phyloP scores from a whole-genome alignment of 805 yeast genomes.

The Kuraishia molischiana region DNA sequence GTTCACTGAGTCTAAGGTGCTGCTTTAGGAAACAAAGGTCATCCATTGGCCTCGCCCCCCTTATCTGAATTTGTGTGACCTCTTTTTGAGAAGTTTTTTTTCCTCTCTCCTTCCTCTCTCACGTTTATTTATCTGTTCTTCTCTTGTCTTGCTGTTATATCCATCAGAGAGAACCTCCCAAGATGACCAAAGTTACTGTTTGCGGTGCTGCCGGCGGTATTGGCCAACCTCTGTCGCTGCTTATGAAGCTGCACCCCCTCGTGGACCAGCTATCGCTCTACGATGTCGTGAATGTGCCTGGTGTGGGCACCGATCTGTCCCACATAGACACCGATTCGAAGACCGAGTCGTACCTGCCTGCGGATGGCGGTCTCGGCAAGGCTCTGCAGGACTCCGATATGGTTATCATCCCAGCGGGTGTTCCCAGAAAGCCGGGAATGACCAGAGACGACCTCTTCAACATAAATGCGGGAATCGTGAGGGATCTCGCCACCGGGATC shows the following conservation, averaged over 20 bases:
- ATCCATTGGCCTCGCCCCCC: no score
- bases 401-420: conserved; percentile 52
- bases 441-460: conserved; percentile 54
- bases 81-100: no score
- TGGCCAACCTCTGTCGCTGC: conserved; percentile 46
- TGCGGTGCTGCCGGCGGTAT: conserved; percentile 84
- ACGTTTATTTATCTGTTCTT: no score
- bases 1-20: no score
- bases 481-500: conserved; percentile 63
- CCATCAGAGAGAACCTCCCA: no score
- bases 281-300: conserved; percentile 47
- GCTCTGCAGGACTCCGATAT: conserved; percentile 36
- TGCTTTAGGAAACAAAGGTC: no score
- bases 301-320: conserved; percentile 45
- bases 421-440: conserved; percentile 59
- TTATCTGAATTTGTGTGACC: no score
- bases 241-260: conserved; percentile 35
- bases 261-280: conserved; percentile 36
- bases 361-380: conserved; percentile 21
- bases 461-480: conserved; percentile 60
- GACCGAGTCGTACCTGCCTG: conserved; percentile 32
- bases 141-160: no score
- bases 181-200: conserved; percentile 54
- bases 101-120: no score
- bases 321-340: conserved; percentile 42